A percentile compares a stretch with the other conserved stretches of the same genome.
Evolutionary conservation across 805 yeast species (phyloP).

Genomic region (Saturnispora saitoi): DNA sequence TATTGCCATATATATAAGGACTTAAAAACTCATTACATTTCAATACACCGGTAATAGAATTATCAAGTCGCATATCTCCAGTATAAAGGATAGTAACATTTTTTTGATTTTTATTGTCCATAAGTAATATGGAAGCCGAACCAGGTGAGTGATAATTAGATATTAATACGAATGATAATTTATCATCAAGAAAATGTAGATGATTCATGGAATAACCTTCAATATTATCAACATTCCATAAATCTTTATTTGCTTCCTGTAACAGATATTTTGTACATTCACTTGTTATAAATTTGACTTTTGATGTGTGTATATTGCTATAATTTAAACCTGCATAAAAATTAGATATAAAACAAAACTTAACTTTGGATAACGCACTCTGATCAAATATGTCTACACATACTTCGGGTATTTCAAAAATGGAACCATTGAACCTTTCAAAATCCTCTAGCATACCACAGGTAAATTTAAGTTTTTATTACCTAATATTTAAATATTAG

Average conservation of each 20-base stretch:
- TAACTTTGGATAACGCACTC: not conserved
- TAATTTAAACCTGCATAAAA: slow-evolving; percentile 15
- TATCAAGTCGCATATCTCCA: slow-evolving; percentile 17
- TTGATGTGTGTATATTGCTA: slow-evolving; percentile 1
- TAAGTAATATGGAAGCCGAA: slow-evolving; percentile 14
- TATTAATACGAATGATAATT: slow-evolving; percentile 11
- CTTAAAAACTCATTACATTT: slow-evolving; percentile 4
- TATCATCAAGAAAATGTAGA: slow-evolving; percentile 1
- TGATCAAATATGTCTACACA: slow-evolving; percentile 14
- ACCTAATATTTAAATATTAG: too few relatives aligned
- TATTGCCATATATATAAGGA: slow-evolving; percentile 7
- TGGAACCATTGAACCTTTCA: slow-evolving; percentile 12
- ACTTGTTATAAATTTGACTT: not conserved
- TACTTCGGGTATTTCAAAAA: slow-evolving; percentile 10
- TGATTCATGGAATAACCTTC: not conserved
- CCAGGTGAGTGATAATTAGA: slow-evolving; percentile 19
- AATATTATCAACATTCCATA: not conserved
- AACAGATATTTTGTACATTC: slow-evolving; percentile 4
- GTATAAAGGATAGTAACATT: slow-evolving; percentile 11
- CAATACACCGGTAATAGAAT: slow-evolving; percentile 5
- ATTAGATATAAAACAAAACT: slow-evolving; percentile 17
- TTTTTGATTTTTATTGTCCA: not conserved
- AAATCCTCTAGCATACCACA: not conserved
- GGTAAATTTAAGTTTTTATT: too few relatives aligned
- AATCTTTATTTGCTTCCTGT: not conserved